Conservation (phyloP, 192 early-diverging fungal genomes). For the Spinellus fusiger region DNA sequence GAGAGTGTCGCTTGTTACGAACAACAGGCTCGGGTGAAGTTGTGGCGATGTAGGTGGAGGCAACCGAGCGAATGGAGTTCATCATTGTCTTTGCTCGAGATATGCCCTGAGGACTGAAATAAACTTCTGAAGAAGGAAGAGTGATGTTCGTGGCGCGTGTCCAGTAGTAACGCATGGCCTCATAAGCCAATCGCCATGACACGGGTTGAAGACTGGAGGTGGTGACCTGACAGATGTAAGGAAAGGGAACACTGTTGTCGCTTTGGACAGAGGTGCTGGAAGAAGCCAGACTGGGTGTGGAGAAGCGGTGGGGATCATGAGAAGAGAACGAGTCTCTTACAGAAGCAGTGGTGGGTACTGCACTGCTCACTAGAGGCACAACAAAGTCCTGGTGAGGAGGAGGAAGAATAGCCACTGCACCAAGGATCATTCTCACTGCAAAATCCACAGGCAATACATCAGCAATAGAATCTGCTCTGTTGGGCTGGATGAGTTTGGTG, state of each 20-base stretch:
- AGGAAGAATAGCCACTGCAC: slow-evolving; percentile 13
- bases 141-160: slow-evolving; percentile 7
- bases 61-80: slow-evolving; percentile 19
- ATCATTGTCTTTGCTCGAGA: slow-evolving; percentile 27
- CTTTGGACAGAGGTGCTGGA: background rate
- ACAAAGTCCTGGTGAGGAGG: background rate
- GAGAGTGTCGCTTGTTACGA: slow-evolving; percentile 12
- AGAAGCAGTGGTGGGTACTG: background rate
- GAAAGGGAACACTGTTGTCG: slow-evolving; percentile 8
- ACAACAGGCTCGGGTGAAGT: background rate
- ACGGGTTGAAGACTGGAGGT: slow-evolving; percentile 1
- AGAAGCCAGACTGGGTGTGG: background rate
- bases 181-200: slow-evolving; percentile 25
- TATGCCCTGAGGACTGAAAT: slow-evolving; percentile 21
- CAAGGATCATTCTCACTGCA: slow-evolving; percentile 23
- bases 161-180: slow-evolving; percentile 29
- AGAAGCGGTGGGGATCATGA: background rate
- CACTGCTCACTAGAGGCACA: background rate
- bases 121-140: slow-evolving; percentile 9
- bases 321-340: background rate
- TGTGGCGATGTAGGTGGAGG: slow-evolving; percentile 6
- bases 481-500: slow-evolving; percentile 17
- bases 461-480: slow-evolving; percentile 18
- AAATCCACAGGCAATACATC: slow-evolving; percentile 34
- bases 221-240: slow-evolving; percentile 22